Percentiles rank a stretch among this genome's conserved stretches.
Evolutionary conservation across 2,329 filamentous ascomycete species (phyloP).

Genomic region (Colletotrichum sp.): DNA sequence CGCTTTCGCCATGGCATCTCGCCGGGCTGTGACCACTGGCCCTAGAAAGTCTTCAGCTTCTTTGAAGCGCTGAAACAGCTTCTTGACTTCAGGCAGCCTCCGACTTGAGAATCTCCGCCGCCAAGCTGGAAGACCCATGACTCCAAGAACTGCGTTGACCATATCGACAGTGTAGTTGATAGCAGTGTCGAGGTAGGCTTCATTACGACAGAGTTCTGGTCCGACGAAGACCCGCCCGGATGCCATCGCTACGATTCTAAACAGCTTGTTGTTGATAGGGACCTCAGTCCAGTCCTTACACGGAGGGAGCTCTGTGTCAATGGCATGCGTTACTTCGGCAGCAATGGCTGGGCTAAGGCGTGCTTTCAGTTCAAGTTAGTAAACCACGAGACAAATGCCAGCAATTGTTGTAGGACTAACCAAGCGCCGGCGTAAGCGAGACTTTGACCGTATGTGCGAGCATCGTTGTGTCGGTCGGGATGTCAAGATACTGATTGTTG

Average conservation of each 20-base stretch:
- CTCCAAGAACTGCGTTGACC: constrained; percentile 36
- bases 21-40: constrained; percentile 38
- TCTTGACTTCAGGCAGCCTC: constrained; percentile 38
- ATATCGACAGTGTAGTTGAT: constrained; percentile 54
- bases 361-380: constrained; percentile 9
- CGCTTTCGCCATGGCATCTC: constrained; percentile 12
- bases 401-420: background rate
- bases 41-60: constrained; percentile 38
- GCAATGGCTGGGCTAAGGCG: constrained; percentile 42
- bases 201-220: constrained; percentile 47
- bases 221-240: constrained; percentile 55
- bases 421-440: background rate
- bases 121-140: constrained; percentile 29
- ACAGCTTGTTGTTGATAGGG: constrained; percentile 42
- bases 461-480: background rate
- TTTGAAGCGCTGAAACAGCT: constrained; percentile 32
- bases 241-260: constrained; percentile 50
- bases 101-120: constrained; percentile 36
- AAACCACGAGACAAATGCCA: background rate
- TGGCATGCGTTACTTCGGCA: constrained; percentile 39
- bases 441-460: background rate
- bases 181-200: constrained; percentile 48
- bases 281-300: constrained; percentile 45
- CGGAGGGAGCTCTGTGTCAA: constrained; percentile 37
- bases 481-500: background rate